Percentiles rank a stretch among this genome's conserved stretches.
These are phyloP conservation scores for Cladosporium velox DNA, from an alignment of 2,329 filamentous ascomycete genomes.

Conservation along the genomic window DNA sequence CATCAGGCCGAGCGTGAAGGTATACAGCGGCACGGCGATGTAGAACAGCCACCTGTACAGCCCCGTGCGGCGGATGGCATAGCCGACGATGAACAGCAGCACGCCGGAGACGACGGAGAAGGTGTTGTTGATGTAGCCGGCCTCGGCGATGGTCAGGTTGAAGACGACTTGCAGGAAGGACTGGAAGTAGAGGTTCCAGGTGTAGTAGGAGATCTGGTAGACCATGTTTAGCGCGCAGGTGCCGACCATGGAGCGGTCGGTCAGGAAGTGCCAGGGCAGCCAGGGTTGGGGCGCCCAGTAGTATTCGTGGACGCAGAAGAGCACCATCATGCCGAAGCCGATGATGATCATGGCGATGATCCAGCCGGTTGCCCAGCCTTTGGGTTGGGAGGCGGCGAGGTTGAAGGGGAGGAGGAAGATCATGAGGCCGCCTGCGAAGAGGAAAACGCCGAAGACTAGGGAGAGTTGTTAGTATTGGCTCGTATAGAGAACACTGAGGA, in stretches of 20 bases:
- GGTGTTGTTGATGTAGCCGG: conserved; percentile 38
- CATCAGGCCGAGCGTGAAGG: conserved; percentile 36
- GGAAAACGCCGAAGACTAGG: conserved; percentile 60
- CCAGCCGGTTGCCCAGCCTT: conserved; percentile 41
- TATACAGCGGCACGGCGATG: conserved; percentile 40
- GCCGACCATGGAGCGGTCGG: conserved; percentile 53
- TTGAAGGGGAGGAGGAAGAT: conserved; percentile 69
- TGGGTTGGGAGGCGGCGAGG: conserved; percentile 43
- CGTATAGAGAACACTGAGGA: too few relatives aligned
- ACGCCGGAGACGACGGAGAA: conserved; percentile 45
- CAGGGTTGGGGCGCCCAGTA: conserved; percentile 44
- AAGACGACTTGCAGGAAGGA: conserved; percentile 46
- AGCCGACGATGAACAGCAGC: conserved; percentile 50
- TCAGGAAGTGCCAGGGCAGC: conserved; percentile 51
- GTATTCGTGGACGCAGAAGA: conserved; percentile 43
- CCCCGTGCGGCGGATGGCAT: conserved; percentile 49
- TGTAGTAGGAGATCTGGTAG: conserved; percentile 35
- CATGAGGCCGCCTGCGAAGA: conserved; percentile 61
- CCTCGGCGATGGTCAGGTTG: conserved; percentile 33
- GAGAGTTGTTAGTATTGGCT: conserved; percentile 48
- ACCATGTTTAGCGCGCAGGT: conserved; percentile 52
- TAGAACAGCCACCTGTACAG: conserved; percentile 52
- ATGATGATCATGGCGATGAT: conserved; percentile 47
- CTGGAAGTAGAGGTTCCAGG: conserved; percentile 45
- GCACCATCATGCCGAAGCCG: conserved; percentile 40